phyloP scores from a whole-genome alignment of 2,329 filamentous ascomycete genomes.

The Boeremia exigua region DNA sequence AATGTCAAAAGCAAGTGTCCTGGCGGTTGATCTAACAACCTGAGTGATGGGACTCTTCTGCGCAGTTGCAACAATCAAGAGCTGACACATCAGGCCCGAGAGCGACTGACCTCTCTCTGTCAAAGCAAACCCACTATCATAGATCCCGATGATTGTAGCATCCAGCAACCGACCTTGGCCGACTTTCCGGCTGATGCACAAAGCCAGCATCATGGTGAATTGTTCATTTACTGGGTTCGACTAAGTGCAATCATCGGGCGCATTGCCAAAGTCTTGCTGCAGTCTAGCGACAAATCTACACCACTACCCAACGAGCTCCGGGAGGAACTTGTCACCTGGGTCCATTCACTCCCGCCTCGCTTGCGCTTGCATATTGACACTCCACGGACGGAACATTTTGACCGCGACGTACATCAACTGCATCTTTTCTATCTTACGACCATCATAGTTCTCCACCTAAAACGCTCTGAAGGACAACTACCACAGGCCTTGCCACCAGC shows the following conservation, averaged over 20 bases:
- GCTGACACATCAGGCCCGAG: slow-evolving; percentile 24
- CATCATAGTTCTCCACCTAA: slow-evolving; percentile 30
- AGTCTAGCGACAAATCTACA: slow-evolving; percentile 16
- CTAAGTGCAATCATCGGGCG: slow-evolving; percentile 32
- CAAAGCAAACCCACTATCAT: slow-evolving; percentile 32
- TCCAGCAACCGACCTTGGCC: slow-evolving; percentile 24
- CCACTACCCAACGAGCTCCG: slow-evolving; percentile 20
- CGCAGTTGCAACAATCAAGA: background rate
- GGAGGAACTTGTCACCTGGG: slow-evolving; percentile 28
- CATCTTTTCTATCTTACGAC: slow-evolving; percentile 32
- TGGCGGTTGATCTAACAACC: too few relatives aligned
- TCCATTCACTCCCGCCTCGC: slow-evolving; percentile 23
- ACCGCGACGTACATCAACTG: slow-evolving; percentile 32
- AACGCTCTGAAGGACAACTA: slow-evolving; percentile 28
- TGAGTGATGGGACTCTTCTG: background rate
- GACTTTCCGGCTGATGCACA: slow-evolving; percentile 28
- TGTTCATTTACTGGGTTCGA: slow-evolving; percentile 33
- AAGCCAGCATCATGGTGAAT: slow-evolving; percentile 30
- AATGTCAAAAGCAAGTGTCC: too few relatives aligned
- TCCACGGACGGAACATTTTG: slow-evolving; percentile 22
- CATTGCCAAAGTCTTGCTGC: slow-evolving; percentile 27
- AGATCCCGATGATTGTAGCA: slow-evolving; percentile 31
- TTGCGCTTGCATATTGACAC: slow-evolving; percentile 23
- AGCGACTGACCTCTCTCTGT: slow-evolving; percentile 28
- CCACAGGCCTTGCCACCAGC: slow-evolving; percentile 31